Percentiles rank a stretch among this genome's conserved stretches.
phyloP scores from a whole-genome alignment of 2,329 filamentous ascomycete species.

The Colletotrichum orbiculare region DNA sequence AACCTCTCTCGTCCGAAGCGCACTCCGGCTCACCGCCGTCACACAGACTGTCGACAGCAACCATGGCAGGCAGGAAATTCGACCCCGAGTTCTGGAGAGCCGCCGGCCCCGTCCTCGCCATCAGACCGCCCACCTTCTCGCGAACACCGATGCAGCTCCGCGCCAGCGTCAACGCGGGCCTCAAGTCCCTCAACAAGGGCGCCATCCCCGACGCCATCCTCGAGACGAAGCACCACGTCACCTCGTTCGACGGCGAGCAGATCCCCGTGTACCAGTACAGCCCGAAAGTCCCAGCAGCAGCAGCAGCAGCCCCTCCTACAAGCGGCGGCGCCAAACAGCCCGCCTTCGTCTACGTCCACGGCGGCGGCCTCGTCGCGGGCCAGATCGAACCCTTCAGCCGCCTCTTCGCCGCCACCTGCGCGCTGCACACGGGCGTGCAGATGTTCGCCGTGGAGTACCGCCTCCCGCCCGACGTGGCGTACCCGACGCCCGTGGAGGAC shows the following conservation, averaged over 20 bases:
- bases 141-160: constrained; percentile 15
- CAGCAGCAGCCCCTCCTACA: too few species aligned
- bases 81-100: constrained; percentile 29
- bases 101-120: constrained; percentile 21
- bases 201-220: constrained; percentile 4
- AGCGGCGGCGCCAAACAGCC: constrained; percentile 29
- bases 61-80: constrained; percentile 23
- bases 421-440: constrained; percentile 44
- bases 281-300: not conserved
- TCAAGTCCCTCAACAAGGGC: not conserved
- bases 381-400: constrained; percentile 41
- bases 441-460: constrained; percentile 55
- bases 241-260: constrained; percentile 19
- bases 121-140: constrained; percentile 17
- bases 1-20: not conserved
- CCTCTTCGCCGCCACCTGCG: constrained; percentile 19
- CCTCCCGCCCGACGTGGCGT: constrained; percentile 53
- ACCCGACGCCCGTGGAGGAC: constrained; percentile 50
- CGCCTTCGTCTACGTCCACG: constrained; percentile 54
- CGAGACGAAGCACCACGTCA: constrained; percentile 18
- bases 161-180: not conserved
- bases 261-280: constrained; percentile 23
- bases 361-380: constrained; percentile 53
- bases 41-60: not conserved
- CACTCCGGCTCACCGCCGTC: not conserved